phyloP scores from a whole-genome alignment of 2,329 filamentous ascomycete species.

The Trichophyton mentagrophytes region DNA sequence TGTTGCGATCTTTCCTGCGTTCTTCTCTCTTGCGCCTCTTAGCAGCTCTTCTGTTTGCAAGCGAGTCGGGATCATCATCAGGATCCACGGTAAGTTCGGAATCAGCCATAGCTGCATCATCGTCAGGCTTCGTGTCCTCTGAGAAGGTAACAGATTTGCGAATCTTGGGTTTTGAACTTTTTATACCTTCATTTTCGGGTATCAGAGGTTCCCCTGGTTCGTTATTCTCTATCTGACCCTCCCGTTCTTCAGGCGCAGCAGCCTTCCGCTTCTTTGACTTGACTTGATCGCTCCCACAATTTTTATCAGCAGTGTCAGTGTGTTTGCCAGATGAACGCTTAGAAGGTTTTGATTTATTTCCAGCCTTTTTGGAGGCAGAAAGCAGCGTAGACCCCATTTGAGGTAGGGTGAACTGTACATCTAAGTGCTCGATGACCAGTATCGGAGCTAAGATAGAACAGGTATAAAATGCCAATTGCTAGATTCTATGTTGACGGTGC shows the following conservation, averaged over 20 bases:
- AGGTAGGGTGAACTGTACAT: not conserved
- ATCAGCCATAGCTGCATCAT: slow-evolving; percentile 28
- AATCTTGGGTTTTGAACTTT: not conserved
- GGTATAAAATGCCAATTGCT: not conserved
- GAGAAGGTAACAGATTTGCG: slow-evolving; percentile 53
- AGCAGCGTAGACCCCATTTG: not conserved
- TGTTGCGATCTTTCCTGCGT: slow-evolving; percentile 7
- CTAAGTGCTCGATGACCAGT: not conserved
- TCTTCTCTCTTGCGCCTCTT: slow-evolving; percentile 11
- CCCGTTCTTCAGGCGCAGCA: not conserved
- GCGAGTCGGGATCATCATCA: slow-evolving; percentile 15
- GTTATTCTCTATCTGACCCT: not conserved
- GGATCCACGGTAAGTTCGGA: slow-evolving; percentile 6
- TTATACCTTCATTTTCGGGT: slow-evolving; percentile 14
- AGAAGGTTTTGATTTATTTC: not conserved
- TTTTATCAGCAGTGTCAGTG: not conserved
- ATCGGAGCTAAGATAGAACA: not conserved
- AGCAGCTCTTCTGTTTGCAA: slow-evolving; percentile 13
- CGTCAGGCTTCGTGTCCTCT: slow-evolving; percentile 47
- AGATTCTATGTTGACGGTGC: not conserved
- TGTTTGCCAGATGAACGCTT: not conserved
- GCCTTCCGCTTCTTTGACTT: not conserved
- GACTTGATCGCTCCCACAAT: not conserved
- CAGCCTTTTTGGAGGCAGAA: not conserved
- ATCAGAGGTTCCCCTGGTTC: not conserved